These are phyloP conservation scores for Pelargonium cotyledonis DNA, from an alignment of 441 rosid genomes.

Conservation along the genomic window DNA sequence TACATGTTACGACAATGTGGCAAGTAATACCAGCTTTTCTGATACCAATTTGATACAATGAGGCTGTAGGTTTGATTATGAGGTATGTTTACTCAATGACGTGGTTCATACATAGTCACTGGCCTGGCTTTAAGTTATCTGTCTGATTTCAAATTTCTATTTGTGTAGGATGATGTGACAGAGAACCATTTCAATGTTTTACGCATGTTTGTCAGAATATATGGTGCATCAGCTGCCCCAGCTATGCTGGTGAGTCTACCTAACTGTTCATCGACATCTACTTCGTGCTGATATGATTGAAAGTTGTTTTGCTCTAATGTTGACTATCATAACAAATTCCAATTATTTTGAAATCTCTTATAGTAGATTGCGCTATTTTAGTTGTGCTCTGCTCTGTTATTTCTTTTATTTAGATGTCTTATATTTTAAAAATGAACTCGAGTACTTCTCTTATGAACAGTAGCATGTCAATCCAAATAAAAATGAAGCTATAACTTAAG, in stretches of 20 bases:
- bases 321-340: neutral
- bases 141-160: constrained; percentile 11
- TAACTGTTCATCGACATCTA: neutral
- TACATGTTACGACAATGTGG: constrained; percentile 17
- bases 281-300: neutral
- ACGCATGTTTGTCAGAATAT: constrained; percentile 72
- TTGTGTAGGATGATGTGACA: constrained; percentile 65
- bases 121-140: constrained; percentile 4
- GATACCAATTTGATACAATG: constrained; percentile 17
- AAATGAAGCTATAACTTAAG: too few relatives aligned
- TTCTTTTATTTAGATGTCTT: too few relatives aligned
- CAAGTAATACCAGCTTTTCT: constrained; percentile 26
- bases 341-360: neutral
- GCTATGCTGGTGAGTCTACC: constrained; percentile 50
- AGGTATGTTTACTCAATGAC: constrained; percentile 36
- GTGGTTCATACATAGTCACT: constrained; percentile 4
- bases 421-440: too few relatives aligned
- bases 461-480: too few relatives aligned
- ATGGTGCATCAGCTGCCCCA: constrained; percentile 62
- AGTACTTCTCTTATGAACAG: too few relatives aligned
- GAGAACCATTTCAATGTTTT: constrained; percentile 72
- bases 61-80: constrained; percentile 68
- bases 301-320: neutral
- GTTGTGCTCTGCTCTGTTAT: too few relatives aligned
- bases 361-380: neutral